Evolutionary conservation across 352 stramenopile species (phyloP), one percentile per base, ranked within the genome.

Genomic region (Pythium aquatile): DNA sequence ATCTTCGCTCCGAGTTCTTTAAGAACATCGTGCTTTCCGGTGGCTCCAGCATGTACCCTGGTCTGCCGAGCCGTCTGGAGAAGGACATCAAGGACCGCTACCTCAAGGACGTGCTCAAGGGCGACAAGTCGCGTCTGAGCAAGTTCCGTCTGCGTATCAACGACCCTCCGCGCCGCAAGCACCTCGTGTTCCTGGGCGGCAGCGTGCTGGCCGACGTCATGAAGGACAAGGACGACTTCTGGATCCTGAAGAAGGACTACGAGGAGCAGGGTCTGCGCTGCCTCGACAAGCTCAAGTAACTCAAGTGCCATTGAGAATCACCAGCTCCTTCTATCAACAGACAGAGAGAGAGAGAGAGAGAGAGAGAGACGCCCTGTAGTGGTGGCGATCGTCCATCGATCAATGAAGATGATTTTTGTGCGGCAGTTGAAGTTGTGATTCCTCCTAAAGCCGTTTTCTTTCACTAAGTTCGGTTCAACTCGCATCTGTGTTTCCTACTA

Each of bases 11-110:
- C 5, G 96, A 97, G 58, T 98, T 99, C 52, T 99, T 98, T 77
- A 98, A 98, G 67, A 98, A 99, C 77, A 98, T 99, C 68, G 90
- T 97, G 72, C 83, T 98, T 8, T 96, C 81, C 3, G 93, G 93
- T 32, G 96, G 96, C 20, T 97, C 90, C 20, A 97, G 81, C 70
- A 98, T 99, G 94, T 98, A 98, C 77, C 94, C 94, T n/a, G 96
- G 96, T 35, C 75, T 99, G 20, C 91, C 93, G 6, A 96, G 84
- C 46, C 87, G 94, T 62, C 76, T 98, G 28, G 91, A 98, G 74
- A 97, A 98, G 68, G 94, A 97, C 63, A 93, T 97, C 55, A 87
- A 88, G 66, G 76, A 91, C 56, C 75, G 85, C 29, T 95, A 94
- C 75, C 64, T 94, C 29, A 89, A 74, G 17, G 76, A 96, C 40